Evolutionary conservation across 306 rosid genomes (phyloP).

Genomic region (Vigna reflexopilosa): DNA sequence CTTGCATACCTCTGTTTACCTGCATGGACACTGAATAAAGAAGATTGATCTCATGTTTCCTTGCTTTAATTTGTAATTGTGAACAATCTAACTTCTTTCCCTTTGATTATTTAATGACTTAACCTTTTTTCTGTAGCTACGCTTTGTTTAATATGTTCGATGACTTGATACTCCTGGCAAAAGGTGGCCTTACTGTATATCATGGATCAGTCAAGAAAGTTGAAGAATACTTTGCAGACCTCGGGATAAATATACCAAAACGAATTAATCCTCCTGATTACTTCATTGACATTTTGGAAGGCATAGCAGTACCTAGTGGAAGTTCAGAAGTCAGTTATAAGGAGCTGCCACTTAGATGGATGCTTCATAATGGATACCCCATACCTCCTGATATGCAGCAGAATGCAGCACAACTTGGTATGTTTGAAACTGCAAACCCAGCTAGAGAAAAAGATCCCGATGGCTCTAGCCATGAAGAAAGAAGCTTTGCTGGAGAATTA

Average conservation of each 20-base stretch:
- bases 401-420: slow-evolving; percentile 37
- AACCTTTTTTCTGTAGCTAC: slow-evolving; percentile 59
- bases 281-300: slow-evolving; percentile 87
- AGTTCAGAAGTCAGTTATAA: slow-evolving; percentile 53
- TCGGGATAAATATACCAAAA: slow-evolving; percentile 74
- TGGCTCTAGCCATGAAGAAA: slow-evolving; percentile 45
- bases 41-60: neutral
- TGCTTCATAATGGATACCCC: slow-evolving; percentile 73
- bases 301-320: slow-evolving; percentile 59
- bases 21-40: neutral
- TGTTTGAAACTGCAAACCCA: slow-evolving; percentile 38
- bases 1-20: neutral
- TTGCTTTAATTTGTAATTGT: slow-evolving; percentile 16
- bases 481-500: slow-evolving; percentile 72
- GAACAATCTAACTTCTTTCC: neutral
- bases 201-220: slow-evolving; percentile 76
- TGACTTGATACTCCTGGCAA: slow-evolving; percentile 80
- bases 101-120: slow-evolving; percentile 13
- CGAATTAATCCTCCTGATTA: slow-evolving; percentile 82
- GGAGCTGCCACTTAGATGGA: slow-evolving; percentile 84
- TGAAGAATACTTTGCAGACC: slow-evolving; percentile 72
- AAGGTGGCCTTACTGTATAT: slow-evolving; percentile 84
- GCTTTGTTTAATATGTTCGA: slow-evolving; percentile 84
- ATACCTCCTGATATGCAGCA: slow-evolving; percentile 72
- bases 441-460: slow-evolving; percentile 42